These are phyloP conservation scores for Radiomyces spectabilis DNA, from an alignment of 192 early-diverging fungal genomes.

Conservation along the genomic window DNA sequence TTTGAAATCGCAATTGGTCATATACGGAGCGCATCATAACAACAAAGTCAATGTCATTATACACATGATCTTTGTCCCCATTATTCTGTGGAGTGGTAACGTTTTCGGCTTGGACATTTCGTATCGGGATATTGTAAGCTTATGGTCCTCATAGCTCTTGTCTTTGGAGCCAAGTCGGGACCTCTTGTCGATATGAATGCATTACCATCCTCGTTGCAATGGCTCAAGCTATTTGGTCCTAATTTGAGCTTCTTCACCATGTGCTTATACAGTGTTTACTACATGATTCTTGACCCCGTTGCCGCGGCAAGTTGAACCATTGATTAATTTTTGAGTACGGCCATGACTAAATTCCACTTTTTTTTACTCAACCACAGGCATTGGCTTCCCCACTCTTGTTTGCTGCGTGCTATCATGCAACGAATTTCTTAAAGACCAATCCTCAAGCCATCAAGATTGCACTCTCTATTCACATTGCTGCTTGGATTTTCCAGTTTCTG, in stretches of 20 bases:
- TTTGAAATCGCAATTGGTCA: constrained; percentile 69
- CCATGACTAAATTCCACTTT: background rate
- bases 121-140: constrained; percentile 57
- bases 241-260: constrained; percentile 38
- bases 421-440: constrained; percentile 42
- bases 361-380: constrained; percentile 13
- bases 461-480: constrained; percentile 50
- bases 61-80: constrained; percentile 87
- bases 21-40: constrained; percentile 78
- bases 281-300: constrained; percentile 64
- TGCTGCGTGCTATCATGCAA: constrained; percentile 55
- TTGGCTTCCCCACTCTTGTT: constrained; percentile 57
- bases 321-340: background rate
- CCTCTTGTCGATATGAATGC: constrained; percentile 34
- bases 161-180: constrained; percentile 43
- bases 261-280: constrained; percentile 63
- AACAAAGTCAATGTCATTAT: constrained; percentile 73
- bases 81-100: constrained; percentile 71
- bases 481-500: constrained; percentile 88
- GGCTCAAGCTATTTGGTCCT: constrained; percentile 26
- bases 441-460: constrained; percentile 48
- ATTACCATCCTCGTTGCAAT: constrained; percentile 25
- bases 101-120: constrained; percentile 71
- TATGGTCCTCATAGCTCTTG: constrained; percentile 28
- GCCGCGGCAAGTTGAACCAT: constrained; percentile 35